Base-by-base conservation (phyloP, 2,329 filamentous ascomycete genomes). In the Aspergillus hortae region DNA sequence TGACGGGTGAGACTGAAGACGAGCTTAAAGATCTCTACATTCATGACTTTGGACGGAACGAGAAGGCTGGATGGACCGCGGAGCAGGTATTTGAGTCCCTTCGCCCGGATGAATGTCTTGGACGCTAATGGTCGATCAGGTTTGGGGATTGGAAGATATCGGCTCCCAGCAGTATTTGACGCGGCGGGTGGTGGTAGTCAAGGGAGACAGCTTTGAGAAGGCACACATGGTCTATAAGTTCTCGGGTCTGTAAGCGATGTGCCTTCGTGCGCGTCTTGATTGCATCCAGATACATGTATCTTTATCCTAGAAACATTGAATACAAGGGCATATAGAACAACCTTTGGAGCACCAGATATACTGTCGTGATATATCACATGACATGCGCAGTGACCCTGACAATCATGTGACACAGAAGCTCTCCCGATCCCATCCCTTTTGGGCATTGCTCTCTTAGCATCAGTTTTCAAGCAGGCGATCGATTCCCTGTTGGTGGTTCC, bases 21-120 rank as follows among this genome's bases (percentile, higher is more conserved):
- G 45, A 32, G 14, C 19, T 33, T n/a, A 35, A 43, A 33, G 48
- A 45, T n/a, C 23, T 54, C 2, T 54, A 54, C 25, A 48, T 54
- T 33, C 47, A 54, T 38, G 52, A 54, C 27, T 54, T 50, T 45
- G 47, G 52, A 4, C 48, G 47, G 12, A 54, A 54, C 42, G 44
- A 48, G 32, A 44, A 44, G 30, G 23, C 43, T 9, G 51, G 51
- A 2, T 53, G 51, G 51, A 53, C 51, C 10, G 51, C 51, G 10
- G 51, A 53, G 25, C 51, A 53, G 47, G 51, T 53, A 53, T 3
- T 27, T 9, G 27, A 30, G 3, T 30, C 27, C 10, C 10, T 9
- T 27, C 9, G 6, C 25, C 25, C 9, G 25, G 9, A 27, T 19
- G 19, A 9, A 27, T 27, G 9, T 6, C 25, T 27, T 9, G 9